Percentiles rank a stretch among this genome's conserved stretches.
Conservation (phyloP, 176 grass and related monocot species). For the Rhynchospora tenuis region DNA sequence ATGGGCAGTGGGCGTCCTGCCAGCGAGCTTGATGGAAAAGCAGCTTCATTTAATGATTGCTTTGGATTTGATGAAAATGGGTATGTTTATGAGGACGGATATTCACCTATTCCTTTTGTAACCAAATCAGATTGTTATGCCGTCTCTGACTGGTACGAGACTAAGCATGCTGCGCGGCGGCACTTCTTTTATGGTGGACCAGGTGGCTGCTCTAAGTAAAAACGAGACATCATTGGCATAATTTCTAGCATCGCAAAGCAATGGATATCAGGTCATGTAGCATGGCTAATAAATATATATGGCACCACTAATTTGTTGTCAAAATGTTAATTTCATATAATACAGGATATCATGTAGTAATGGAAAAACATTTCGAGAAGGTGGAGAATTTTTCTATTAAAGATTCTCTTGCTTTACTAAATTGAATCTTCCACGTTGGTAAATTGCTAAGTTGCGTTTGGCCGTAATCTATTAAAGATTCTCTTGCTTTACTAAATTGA, state of each 20-base stretch:
- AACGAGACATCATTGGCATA: neutral
- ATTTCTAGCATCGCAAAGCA: neutral
- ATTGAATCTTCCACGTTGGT: too few species aligned
- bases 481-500: too few species aligned
- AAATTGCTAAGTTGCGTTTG: too few species aligned
- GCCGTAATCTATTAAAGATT: too few species aligned
- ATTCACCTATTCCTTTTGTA: neutral
- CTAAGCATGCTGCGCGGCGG: neutral
- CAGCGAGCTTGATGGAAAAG: neutral
- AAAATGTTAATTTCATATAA: too few species aligned
- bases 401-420: too few species aligned
- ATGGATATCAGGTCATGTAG: too few species aligned
- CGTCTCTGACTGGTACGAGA: neutral
- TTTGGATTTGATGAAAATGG: neutral
- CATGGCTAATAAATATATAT: too few species aligned
- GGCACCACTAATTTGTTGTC: too few species aligned
- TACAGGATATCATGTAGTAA: too few species aligned
- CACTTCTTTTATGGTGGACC: constrained; percentile 18
- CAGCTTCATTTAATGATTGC: constrained; percentile 3
- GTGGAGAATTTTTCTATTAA: too few species aligned
- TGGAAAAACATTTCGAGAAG: too few species aligned
- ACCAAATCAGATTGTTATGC: neutral
- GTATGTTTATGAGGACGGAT: neutral
- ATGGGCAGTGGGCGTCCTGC: neutral
- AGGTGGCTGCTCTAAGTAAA: neutral